Percentiles rank a stretch among this genome's conserved stretches.
phyloP scores from a whole-genome alignment of 1,139 yeast species.

The Geotrichum citri-aurantii region DNA sequence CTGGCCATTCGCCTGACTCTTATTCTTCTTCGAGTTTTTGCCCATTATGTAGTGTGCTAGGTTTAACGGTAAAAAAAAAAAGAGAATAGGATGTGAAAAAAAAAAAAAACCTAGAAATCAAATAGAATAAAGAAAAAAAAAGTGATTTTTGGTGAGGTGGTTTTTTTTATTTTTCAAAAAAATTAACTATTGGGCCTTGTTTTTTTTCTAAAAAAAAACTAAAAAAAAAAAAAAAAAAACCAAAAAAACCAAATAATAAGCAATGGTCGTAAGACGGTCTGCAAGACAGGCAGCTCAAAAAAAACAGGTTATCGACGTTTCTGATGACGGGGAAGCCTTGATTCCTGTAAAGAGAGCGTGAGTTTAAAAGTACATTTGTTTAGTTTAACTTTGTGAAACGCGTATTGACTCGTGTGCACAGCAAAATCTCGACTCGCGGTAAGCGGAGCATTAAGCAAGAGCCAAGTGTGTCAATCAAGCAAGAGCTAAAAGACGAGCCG shows the following conservation, averaged over 20 bases:
- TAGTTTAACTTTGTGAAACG: background rate
- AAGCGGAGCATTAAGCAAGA: background rate
- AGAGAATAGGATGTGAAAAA: background rate
- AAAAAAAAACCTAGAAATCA: background rate
- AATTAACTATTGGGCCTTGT: background rate
- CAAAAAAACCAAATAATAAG: background rate
- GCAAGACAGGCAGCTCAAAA: slow-evolving; percentile 1
- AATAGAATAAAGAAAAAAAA: background rate
- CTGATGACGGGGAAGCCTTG: background rate
- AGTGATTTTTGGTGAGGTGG: background rate
- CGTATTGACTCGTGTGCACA: background rate
- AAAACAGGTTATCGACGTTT: background rate
- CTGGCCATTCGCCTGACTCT: background rate
- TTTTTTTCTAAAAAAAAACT: too few species aligned
- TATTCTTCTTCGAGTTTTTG: background rate
- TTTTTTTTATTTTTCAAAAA: background rate
- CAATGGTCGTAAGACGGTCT: background rate
- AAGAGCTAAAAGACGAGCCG: background rate
- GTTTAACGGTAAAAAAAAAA: background rate
- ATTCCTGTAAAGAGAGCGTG: slow-evolving; percentile 1
- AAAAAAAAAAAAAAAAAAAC: background rate
- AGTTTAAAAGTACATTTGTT: background rate
- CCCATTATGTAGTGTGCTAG: background rate
- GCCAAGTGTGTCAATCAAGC: background rate
- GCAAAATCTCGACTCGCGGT: background rate